phyloP scores from a whole-genome alignment of 495 filamentous ascomycete genomes.

The Aspergillus coremiiformis region DNA sequence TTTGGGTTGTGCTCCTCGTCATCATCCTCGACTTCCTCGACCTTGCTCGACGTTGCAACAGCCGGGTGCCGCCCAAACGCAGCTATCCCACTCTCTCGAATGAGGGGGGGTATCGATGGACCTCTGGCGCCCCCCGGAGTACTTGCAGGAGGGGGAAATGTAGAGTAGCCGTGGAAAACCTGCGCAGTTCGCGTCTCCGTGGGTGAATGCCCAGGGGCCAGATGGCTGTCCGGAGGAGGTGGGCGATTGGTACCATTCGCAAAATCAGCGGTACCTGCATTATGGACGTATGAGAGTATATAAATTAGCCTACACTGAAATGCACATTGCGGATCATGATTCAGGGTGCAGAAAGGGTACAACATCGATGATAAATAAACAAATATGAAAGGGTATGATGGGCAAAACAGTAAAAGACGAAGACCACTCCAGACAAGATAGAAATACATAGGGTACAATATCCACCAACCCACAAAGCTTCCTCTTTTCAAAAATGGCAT shows the following conservation, averaged over 20 bases:
- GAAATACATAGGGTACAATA: conserved; percentile 18
- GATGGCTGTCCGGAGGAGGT: conserved; percentile 17
- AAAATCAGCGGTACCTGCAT: conserved; percentile 36
- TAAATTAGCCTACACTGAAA: conserved; percentile 43
- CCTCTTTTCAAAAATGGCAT: background rate
- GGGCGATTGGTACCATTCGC: conserved; percentile 25
- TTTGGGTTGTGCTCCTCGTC: conserved; percentile 40
- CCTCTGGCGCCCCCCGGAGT: conserved; percentile 32
- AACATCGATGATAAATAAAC: conserved; percentile 17
- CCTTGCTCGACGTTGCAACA: conserved; percentile 33
- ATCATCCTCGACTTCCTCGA: conserved; percentile 25
- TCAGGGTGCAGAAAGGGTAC: conserved; percentile 13
- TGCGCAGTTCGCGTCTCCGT: conserved; percentile 65
- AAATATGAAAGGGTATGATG: conserved; percentile 25
- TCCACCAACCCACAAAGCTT: conserved; percentile 3
- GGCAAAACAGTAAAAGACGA: conserved; percentile 9
- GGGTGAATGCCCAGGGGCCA: conserved; percentile 19
- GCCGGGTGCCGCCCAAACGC: conserved; percentile 39
- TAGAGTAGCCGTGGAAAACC: conserved; percentile 67
- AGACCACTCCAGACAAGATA: conserved; percentile 13
- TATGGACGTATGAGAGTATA: conserved; percentile 15
- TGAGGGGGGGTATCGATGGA: conserved; percentile 63
- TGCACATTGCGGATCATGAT: conserved; percentile 13
- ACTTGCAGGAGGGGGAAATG: conserved; percentile 50
- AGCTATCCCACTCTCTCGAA: conserved; percentile 58